phyloP scores from a whole-genome alignment of 345 rosid species.

The Barbarea vulgaris region DNA sequence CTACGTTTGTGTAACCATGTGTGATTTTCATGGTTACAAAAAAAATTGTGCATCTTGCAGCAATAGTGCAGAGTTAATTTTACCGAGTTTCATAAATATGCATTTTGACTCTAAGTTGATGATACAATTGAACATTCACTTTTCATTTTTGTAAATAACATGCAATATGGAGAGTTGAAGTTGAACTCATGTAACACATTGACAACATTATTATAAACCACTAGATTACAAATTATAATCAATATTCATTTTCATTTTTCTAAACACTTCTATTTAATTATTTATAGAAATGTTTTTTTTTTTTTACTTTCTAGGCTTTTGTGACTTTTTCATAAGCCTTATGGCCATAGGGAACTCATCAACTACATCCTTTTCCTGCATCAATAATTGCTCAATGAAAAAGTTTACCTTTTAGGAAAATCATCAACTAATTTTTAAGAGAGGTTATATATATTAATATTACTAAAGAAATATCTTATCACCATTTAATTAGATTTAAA shows the following conservation, averaged over 20 bases:
- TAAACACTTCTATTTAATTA: neutral
- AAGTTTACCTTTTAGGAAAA: neutral
- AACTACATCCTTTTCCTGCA: neutral
- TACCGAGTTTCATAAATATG: neutral
- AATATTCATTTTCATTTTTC: neutral
- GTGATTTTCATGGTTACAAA: no score
- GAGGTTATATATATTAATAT: neutral
- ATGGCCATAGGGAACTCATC: neutral
- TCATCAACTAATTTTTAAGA: neutral
- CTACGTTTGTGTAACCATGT: no score
- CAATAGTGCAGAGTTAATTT: no score
- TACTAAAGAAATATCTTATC: neutral
- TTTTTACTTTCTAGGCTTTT: neutral
- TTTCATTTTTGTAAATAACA: no score
- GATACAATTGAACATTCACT: neutral
- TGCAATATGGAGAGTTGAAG: neutral
- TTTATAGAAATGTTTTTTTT: neutral
- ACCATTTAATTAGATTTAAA: constrained; percentile 2
- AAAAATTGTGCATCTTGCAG: no score
- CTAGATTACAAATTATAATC: neutral
- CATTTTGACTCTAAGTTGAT: neutral
- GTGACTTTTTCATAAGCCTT: neutral
- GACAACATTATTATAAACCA: neutral
- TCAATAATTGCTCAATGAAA: neutral
- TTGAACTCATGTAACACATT: neutral